Evolutionary conservation across 2,329 filamentous ascomycete species (phyloP), one percentile per base, ranked within the genome.

Genomic region (Elsinoe fawcettii): DNA sequence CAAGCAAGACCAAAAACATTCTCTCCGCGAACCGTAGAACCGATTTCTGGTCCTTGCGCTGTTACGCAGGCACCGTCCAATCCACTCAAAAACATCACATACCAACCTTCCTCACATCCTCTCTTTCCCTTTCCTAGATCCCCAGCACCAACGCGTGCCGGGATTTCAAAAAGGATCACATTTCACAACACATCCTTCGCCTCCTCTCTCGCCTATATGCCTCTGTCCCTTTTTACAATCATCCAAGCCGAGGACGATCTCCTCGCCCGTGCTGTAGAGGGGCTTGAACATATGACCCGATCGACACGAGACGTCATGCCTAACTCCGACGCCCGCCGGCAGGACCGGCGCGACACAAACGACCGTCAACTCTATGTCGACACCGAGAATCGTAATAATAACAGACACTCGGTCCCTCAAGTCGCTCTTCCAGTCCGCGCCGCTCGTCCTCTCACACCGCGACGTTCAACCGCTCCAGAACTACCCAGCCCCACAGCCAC

Each of bases 401-500:
- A 39, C n/a, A 44, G 34, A 12, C 25, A 39, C 20, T 56, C 53
- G 11, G 25, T 56, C 8, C 53, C 53, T 30, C 43, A 41, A 30
- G 37, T 56, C 16, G 37, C 54, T 5, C 20, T 56, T n/a, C 54
- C 54, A 11, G 11, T 36, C 43, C 39, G 54, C 25, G 23, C 32
- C 25, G 39, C 39, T 49, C 66, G 66, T 49, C 65, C 66, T 39
- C 58, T 63, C 34, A 60, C 61, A 18, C 55, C 62, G 18, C 64
- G 64, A 27, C 64, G 62, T 57, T 68, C 69, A 56, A 75, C 73
- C 22, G 71, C 75, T 41, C 71, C 73, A 23, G 58, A 64, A 8
- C 23, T 56, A 41, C 43, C 54, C 41, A 46, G 54, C 41, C 41
- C 54, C 20, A 54, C 63, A 58, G 44, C 67, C 59, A 61, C 68